Evolutionary conservation across 495 filamentous ascomycete species (phyloP), one percentile per base, ranked within the genome.

Genomic region (Venustampulla echinocandica): DNA sequence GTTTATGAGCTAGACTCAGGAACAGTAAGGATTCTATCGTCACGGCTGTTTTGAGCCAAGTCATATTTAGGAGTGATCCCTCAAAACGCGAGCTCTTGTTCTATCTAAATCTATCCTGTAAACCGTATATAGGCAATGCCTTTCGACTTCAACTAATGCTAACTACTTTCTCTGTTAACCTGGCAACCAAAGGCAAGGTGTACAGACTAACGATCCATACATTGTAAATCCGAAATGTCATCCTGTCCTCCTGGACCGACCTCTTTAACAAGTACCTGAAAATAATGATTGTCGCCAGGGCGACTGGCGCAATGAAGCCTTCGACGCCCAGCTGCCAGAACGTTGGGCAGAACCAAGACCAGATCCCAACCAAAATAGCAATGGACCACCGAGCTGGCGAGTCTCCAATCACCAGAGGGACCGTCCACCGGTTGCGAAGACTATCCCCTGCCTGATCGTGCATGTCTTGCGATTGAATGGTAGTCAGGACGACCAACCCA

Each of bases 401-500:
- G 14, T 75, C 66, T 3, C 73, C 73, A 6, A 67, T 36, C 0
- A 71, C 59, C 2, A 75, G 50, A 1, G 70, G 69, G 11, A 64
- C 15, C 0, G 73, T 70, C 20, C 47, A 53, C 3, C 73, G 60
- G 10, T 61, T 66, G 9, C 67, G 59, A 2, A 58, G 53, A 9
- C 39, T 40, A 47, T 76, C 73, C 5, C 73, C 73, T 14, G 46
- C 56, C 46, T 67, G 62, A 46, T 76, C 71, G n/a, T 62, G 54
- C 28, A 77, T 57, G 42, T 75, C 73, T 50, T 75, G 70, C 0
- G 67, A 46, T n/a, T 74, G 69, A 35, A 73, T 53, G 7, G 73
- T 76, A 1, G 64, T 65, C 19, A 65, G 54, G 18, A 77, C 55
- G 24, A 71, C 17, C n/a, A 20, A n/a, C 2, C 11, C 22, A 18